Percentiles rank a stretch among this genome's conserved stretches.
phyloP scores from a whole-genome alignment of 148 eudicot species.

The Chenopodium quinoa region DNA sequence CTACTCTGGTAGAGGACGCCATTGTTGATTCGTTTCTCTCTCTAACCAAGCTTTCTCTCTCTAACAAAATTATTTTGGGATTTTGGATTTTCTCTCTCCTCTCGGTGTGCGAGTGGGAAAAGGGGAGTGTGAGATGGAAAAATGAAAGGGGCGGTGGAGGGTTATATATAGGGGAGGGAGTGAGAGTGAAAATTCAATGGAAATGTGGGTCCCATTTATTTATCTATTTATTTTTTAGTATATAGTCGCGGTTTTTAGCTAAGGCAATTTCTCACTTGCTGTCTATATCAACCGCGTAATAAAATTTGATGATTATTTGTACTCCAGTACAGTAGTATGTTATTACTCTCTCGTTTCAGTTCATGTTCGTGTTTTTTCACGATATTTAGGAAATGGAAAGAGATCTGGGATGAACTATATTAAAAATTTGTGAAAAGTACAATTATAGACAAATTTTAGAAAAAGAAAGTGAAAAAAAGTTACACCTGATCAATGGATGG shows the following conservation, averaged over 20 bases:
- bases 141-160: conserved; percentile 6
- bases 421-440: too few relatives aligned
- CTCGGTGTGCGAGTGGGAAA: background rate
- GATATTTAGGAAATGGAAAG: too few relatives aligned
- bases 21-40: conserved; percentile 11
- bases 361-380: too few relatives aligned
- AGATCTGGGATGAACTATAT: too few relatives aligned
- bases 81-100: conserved; percentile 12
- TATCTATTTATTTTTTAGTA: background rate
- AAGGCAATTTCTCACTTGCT: too few relatives aligned
- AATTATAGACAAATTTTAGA: too few relatives aligned
- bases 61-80: background rate
- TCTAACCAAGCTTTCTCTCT: background rate
- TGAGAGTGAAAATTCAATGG: background rate
- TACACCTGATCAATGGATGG: too few relatives aligned
- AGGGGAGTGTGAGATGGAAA: background rate
- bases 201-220: background rate
- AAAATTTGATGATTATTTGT: too few relatives aligned
- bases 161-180: background rate
- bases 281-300: too few relatives aligned
- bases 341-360: too few relatives aligned
- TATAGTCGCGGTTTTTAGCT: background rate
- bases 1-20: conserved; percentile 57
- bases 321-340: too few relatives aligned
- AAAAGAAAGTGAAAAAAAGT: too few relatives aligned